Conservation (phyloP, 2,329 filamentous ascomycete species). For the Lasiodiplodia citricola region DNA sequence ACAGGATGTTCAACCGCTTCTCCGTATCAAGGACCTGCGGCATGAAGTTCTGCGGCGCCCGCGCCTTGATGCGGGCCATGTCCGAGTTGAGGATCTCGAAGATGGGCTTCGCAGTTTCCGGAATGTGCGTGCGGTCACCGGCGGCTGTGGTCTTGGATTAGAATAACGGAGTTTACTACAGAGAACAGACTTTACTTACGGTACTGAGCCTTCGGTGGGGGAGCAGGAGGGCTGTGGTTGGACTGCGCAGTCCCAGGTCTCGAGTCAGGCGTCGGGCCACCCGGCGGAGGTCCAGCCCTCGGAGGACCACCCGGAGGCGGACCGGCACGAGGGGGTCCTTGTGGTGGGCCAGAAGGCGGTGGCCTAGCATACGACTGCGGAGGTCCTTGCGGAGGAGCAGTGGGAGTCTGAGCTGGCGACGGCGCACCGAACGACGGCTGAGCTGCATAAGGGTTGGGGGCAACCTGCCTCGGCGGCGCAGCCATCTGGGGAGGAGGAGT, state of each 20-base stretch:
- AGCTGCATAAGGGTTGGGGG: conserved; percentile 52
- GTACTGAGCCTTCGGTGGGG: conserved; percentile 60
- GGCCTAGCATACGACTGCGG: conserved; percentile 45
- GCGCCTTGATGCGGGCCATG: conserved; percentile 84
- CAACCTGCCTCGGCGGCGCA: conserved; percentile 50
- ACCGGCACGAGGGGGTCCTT: conserved; percentile 53
- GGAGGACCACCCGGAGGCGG: conserved; percentile 50
- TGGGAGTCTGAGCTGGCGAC: conserved; percentile 41
- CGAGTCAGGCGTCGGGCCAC: conserved; percentile 38
- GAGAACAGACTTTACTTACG: conserved; percentile 58
- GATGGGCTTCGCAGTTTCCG: conserved; percentile 73
- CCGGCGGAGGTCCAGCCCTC: conserved; percentile 43
- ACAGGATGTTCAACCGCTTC: conserved; percentile 90
- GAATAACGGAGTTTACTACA: conserved; percentile 20
- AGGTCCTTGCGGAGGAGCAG: conserved; percentile 45
- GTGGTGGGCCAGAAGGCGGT: conserved; percentile 47
- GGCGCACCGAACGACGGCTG: conserved; percentile 29
- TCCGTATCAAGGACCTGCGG: conserved; percentile 92
- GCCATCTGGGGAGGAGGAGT: conserved; percentile 47
- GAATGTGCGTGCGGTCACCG: conserved; percentile 90
- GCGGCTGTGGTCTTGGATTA: conserved; percentile 50
- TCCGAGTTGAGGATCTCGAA: conserved; percentile 82
- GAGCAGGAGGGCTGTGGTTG: conserved; percentile 52
- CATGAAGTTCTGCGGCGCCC: conserved; percentile 85
- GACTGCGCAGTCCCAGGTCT: conserved; percentile 57